Evolutionary conservation across 1,284 basidiomycete species (phyloP).

Genomic region (Takashimella koratensis): DNA sequence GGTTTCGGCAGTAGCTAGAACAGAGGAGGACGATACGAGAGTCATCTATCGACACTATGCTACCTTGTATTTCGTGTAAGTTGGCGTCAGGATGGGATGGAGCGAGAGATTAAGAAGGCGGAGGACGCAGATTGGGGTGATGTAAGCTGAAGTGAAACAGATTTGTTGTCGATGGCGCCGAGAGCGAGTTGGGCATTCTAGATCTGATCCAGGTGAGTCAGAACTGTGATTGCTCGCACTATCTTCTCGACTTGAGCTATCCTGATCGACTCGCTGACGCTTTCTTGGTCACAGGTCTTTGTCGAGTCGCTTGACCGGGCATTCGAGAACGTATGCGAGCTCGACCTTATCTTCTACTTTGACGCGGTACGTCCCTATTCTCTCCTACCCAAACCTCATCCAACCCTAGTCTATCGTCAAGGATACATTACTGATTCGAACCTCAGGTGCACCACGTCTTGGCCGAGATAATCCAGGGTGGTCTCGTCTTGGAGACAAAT

Average conservation of each 20-base stretch:
- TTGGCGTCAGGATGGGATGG: not conserved
- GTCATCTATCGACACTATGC: constrained; percentile 68
- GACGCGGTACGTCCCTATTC: constrained; percentile 67
- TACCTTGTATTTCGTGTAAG: constrained; percentile 84
- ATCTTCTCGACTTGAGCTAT: no score
- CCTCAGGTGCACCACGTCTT: constrained; percentile 91
- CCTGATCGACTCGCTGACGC: no score
- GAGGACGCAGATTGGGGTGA: no score
- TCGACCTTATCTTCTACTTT: constrained; percentile 98
- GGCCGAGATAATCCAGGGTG: constrained; percentile 92
- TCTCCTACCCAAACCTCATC: not conserved
- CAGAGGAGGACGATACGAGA: constrained; percentile 47
- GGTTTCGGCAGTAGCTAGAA: constrained; percentile 15
- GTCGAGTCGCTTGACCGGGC: constrained; percentile 93
- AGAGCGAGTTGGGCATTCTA: constrained; percentile 92
- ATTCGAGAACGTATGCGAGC: constrained; percentile 98
- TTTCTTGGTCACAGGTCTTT: constrained; percentile 65
- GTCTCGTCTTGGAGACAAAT: constrained; percentile 96
- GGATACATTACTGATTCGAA: no score
- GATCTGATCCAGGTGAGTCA: constrained; percentile 90
- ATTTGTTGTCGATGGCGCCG: constrained; percentile 90
- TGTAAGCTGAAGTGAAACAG: constrained; percentile 18
- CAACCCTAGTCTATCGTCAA: no score
- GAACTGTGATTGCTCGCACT: no score
- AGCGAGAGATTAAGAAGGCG: not conserved